Evolutionary conservation across 1,284 basidiomycete species (phyloP).

Genomic region (Phlebopus sp.): DNA sequence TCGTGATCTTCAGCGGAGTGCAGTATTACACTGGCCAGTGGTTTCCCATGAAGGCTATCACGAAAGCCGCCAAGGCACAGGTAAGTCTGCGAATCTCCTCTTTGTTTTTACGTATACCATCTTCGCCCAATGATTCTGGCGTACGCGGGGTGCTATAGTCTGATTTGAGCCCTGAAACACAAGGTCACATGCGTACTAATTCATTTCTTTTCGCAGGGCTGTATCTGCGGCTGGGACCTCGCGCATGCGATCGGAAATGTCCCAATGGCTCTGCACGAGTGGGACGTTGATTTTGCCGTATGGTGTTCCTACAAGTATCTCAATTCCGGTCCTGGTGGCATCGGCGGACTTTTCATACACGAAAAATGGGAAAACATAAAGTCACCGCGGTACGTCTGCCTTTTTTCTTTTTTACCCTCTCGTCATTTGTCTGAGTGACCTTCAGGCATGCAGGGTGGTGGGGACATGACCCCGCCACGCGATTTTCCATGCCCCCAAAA

Average conservation of each 20-base stretch:
- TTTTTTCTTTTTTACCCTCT: constrained; percentile 15
- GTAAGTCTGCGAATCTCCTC: constrained; percentile 39
- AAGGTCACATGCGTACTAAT: constrained; percentile 15
- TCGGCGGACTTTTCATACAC: constrained; percentile 91
- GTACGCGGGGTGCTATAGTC: constrained; percentile 4
- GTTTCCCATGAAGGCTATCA: constrained; percentile 86
- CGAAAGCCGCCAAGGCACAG: constrained; percentile 79
- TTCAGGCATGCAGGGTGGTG: constrained; percentile 93
- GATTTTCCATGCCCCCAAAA: constrained; percentile 86
- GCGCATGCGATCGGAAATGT: constrained; percentile 97
- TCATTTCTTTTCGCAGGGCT: constrained; percentile 55
- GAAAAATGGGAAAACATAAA: constrained; percentile 69
- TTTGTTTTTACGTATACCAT: constrained; percentile 28
- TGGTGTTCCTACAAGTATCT: constrained; percentile 99
- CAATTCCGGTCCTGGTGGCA: constrained; percentile 93
- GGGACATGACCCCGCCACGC: constrained; percentile 86
- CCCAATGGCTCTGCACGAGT: constrained; percentile 84
- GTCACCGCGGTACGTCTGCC: constrained; percentile 51
- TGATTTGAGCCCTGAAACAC: constrained; percentile 7
- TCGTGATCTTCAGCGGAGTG: constrained; percentile 87
- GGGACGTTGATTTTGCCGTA: constrained; percentile 95
- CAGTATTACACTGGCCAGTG: constrained; percentile 99
- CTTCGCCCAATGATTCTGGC: constrained; percentile 1
- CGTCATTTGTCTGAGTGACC: constrained; percentile 7
- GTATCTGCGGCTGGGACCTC: constrained; percentile 92